Percentiles rank a stretch among this genome's conserved stretches.
Evolutionary conservation across 257 asterid genomes (phyloP).

Genomic region (Paulownia fortunei): DNA sequence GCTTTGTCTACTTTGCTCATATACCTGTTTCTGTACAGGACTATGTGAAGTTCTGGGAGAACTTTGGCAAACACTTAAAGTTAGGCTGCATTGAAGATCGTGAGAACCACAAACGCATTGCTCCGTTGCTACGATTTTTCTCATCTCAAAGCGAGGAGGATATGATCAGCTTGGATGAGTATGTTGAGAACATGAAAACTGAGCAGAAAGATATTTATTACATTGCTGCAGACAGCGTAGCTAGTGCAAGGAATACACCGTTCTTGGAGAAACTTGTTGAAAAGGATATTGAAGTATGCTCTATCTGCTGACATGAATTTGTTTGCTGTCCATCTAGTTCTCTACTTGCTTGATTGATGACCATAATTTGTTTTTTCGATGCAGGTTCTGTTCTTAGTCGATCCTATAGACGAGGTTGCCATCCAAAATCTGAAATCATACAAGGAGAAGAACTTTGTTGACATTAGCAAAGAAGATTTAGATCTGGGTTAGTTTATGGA

Average conservation of each 20-base stretch:
- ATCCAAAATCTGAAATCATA: slow-evolving; percentile 83
- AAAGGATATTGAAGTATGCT: slow-evolving; percentile 84
- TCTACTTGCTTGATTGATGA: neutral
- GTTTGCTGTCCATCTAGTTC: slow-evolving; percentile 6
- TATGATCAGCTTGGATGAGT: slow-evolving; percentile 91
- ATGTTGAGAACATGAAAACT: slow-evolving; percentile 88
- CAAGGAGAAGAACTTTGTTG: slow-evolving; percentile 88
- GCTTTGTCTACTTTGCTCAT: slow-evolving; percentile 19
- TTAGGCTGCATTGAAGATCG: slow-evolving; percentile 97
- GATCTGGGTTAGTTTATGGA: slow-evolving; percentile 77
- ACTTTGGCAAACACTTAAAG: slow-evolving; percentile 87
- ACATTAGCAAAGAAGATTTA: slow-evolving; percentile 95
- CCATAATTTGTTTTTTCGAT: slow-evolving; percentile 4
- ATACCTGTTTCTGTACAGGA: slow-evolving; percentile 55
- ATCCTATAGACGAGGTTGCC: slow-evolving; percentile 96
- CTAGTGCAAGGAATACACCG: slow-evolving; percentile 92
- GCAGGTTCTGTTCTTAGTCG: slow-evolving; percentile 92
- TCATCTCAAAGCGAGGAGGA: slow-evolving; percentile 93
- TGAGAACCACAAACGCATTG: slow-evolving; percentile 96
- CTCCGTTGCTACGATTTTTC: slow-evolving; percentile 87
- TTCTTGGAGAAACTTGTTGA: slow-evolving; percentile 93
- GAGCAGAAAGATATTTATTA: slow-evolving; percentile 89
- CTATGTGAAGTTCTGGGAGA: slow-evolving; percentile 87
- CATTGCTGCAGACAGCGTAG: slow-evolving; percentile 89
- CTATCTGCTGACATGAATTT: slow-evolving; percentile 18